Evolutionary conservation across 2,329 filamentous ascomycete genomes (phyloP), one percentile per base, ranked within the genome.

Genomic region (Aspergillus brasiliensis): DNA sequence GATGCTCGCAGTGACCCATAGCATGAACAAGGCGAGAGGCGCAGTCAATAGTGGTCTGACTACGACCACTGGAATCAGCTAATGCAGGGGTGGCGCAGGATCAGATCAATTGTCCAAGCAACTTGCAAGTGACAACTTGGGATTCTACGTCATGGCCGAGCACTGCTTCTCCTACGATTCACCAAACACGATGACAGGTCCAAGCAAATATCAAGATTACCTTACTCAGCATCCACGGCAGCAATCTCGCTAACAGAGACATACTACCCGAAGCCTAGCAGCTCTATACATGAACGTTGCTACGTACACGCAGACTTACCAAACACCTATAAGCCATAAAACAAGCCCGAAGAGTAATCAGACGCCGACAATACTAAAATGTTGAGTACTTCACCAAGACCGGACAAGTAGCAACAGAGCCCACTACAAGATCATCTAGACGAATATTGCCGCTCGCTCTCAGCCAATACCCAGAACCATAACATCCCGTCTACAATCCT

Each of bases 201-300:
- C 78, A 80, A 21, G 63, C 73, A 6, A 76, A 75, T 1, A 75
- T 73, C 44, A 71, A 77, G 55, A 65, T 70, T 10, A 71, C 78
- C 5, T 79, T 79, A 59, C 67, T 77, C 54, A 67, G 67, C n/a
- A 71, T 73, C 11, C 57, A 73, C 2, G 69, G 78, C 7, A 66
- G 72, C 17, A 66, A 71, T 31, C 77, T 71, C 55, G 73, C 75
- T 40, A 60, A 72, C 6, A 57, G 71, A 8, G 76, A 74, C 10
- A 66, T 70, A 4, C 66, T 80, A 17, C 74, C 78, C 0, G 71
- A 78, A 27, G 75, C 73, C 5, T 78, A 80, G 58, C 66, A 76
- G 13, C 79, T 7, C 65, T 81, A 5, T 82, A 82, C 64, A 79
- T 80, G 75, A 81, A 80, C 57, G 79, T 81, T 49, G 73, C 72